Evolutionary conservation across 352 stramenopile species (phyloP), one percentile per base, ranked within the genome.

Genomic region (Phytophthora capsici): DNA sequence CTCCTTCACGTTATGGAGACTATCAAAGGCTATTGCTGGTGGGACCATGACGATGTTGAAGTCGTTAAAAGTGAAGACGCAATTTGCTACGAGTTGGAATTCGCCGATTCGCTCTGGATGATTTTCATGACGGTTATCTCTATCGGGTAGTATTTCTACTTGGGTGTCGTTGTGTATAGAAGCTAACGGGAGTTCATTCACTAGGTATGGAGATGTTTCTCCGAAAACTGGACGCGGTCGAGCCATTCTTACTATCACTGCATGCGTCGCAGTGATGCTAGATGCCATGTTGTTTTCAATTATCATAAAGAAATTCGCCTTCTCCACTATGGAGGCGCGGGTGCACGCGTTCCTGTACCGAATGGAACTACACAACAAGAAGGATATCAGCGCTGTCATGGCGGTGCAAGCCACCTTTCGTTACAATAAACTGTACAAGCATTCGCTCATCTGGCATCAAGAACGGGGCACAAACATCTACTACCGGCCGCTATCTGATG

Each of bases 391-490:
- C 32, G 78, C 77, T 0, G 81, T 91, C 26, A 77, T 91, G 70
- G 83, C 83, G 2, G 70, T 91, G 49, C 83, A 91, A 37, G 78
- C 80, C 14, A 82, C 77, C n/a, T 88, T 81, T 60, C 83, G 77
- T 1, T 90, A 82, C 63, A 79, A 75, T 50, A 90, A 88, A 57
- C 89, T 79, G 19, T 89, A 91, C 60, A 72, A 68, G 30, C 60
- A 77, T 2, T 89, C 83, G 20, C 69, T 90, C 22, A 82, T 84
- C 56, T 91, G 83, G 83, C 80, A 91, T 50, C 78, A 89, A 59
- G 69, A 89, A 41, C 48, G 66, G 13, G 63, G 62, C n/a, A 78
- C 77, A 17, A 70, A 65, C 14, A 43, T 71, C 22, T 67, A 84
- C 9, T 86, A 87, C 62, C 79, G 83, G 6, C 83, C 83, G 2